Evolutionary conservation across 2,329 filamentous ascomycete species (phyloP), one percentile per base, ranked within the genome.

Genomic region (Pseudogymnoascus pannorum): DNA sequence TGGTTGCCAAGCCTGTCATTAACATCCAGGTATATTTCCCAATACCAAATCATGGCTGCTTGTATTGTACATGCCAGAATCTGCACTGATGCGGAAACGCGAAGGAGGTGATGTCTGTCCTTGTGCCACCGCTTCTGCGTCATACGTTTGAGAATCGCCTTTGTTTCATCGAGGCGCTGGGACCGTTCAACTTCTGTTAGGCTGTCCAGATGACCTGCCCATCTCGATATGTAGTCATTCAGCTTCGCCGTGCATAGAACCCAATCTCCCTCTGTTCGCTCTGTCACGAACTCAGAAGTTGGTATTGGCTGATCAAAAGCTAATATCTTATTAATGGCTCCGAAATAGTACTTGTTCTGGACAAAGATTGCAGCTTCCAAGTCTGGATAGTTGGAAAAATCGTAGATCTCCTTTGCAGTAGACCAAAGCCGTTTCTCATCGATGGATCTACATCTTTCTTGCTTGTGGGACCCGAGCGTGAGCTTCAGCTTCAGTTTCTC

Each of bases 331-430:
- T 54, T 54, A n/a, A 54, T 54, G 26, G 48, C 48, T 29, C 48
- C 48, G 14, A 54, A 54, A 31, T 54, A 54, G n/a, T 54, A 54
- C 48, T 54, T 54, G 48, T 54, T 54, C 26, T 54, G 48, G 48
- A 54, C 26, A 31, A 54, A 54, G 8, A 54, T 31, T 12, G 48
- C 48, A 31, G 48, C 48, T 54, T 54, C 48, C 5, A 54, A 31
- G 48, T 54, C 48, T 31, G 9, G 48, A 54, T 54, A 54, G 48
- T 54, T 54, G n/a, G 48, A 54, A 31, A 54, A 54, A 54, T 54
- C 26, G 16, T 54, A 54, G 9, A 54, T 9, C 2, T 54, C 6
- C 8, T 31, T 18, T 16, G 1, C 12, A 12, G 2, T 5, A 54
- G n/a, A 18, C 48, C 48, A 54, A 18, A 54, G 24, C 18, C 48